A percentile compares a stretch with the other conserved stretches of the same genome.
Evolutionary conservation across 2,329 filamentous ascomycete species (phyloP).

Genomic region (Microcyclosporella mali): DNA sequence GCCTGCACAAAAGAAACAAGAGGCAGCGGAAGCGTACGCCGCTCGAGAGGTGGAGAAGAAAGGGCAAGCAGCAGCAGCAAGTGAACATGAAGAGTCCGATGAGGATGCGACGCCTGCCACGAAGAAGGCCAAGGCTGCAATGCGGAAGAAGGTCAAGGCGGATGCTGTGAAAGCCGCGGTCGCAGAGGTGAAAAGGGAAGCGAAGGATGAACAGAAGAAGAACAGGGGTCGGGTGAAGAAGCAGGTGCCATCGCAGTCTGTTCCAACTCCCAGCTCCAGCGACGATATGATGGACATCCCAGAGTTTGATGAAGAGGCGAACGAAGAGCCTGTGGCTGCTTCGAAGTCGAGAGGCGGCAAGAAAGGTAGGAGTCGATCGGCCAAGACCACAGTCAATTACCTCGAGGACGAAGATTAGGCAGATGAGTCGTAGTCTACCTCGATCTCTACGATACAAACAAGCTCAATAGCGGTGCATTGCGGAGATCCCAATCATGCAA

Average conservation of each 20-base stretch:
- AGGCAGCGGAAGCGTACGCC: constrained; percentile 24
- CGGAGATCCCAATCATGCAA: no score
- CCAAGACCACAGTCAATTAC: constrained; percentile 17
- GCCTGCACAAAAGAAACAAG: constrained; percentile 31
- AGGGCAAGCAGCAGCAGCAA: constrained; percentile 17
- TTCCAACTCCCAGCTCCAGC: constrained; percentile 15
- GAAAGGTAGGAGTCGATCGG: constrained; percentile 11
- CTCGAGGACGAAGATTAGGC: constrained; percentile 11
- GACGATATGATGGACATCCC: constrained; percentile 8
- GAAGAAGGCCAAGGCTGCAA: constrained; percentile 36
- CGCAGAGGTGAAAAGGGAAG: constrained; percentile 8
- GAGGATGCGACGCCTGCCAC: constrained; percentile 34
- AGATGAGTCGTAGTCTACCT: no score
- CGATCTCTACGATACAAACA: no score
- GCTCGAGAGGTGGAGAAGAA: constrained; percentile 22
- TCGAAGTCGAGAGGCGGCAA: constrained; percentile 9
- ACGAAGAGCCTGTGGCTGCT: constrained; percentile 5
- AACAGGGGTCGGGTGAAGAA: constrained; percentile 12
- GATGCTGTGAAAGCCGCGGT: constrained; percentile 22
- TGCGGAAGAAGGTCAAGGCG: constrained; percentile 22
- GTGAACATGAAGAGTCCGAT: constrained; percentile 28
- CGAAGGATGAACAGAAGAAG: constrained; percentile 6
- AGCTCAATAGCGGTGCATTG: no score
- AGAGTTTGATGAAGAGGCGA: constrained; percentile 5
- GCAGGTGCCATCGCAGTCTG: constrained; percentile 5